A percentile compares a stretch with the other conserved stretches of the same genome.
Conservation (phyloP, 2,329 filamentous ascomycete species). For the Diaporthe nobilis region DNA sequence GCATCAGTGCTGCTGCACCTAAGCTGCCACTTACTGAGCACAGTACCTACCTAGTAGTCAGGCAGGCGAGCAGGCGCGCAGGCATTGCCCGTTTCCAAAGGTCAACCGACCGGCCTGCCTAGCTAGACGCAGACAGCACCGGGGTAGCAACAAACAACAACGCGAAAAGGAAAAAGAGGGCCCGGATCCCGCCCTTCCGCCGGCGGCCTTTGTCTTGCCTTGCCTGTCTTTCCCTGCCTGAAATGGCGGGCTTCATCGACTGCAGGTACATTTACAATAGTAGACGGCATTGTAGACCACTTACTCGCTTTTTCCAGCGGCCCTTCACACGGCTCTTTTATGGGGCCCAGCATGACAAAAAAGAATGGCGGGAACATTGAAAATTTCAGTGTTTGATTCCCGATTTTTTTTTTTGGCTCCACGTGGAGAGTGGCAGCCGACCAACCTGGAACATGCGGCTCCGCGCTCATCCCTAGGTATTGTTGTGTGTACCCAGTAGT, state of each 20-base stretch:
- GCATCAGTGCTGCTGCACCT: neutral
- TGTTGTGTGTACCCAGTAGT: neutral
- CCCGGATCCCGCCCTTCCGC: slow-evolving; percentile 19
- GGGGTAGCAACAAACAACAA: neutral
- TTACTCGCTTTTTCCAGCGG: slow-evolving; percentile 20
- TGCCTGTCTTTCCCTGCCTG: neutral
- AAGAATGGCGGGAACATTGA: neutral
- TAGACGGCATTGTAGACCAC: too few species aligned
- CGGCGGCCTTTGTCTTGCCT: neutral
- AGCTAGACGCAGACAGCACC: neutral
- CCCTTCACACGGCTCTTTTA: slow-evolving; percentile 31
- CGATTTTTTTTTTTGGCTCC: slow-evolving; percentile 9
- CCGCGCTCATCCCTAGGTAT: slow-evolving; percentile 16
- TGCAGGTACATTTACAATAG: neutral
- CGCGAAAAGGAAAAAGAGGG: neutral
- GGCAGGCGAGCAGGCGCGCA: neutral
- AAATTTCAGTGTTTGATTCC: slow-evolving; percentile 13
- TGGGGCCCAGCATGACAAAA: neutral
- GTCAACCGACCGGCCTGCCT: neutral
- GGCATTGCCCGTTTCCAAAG: neutral
- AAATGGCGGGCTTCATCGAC: neutral
- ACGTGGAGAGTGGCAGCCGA: neutral
- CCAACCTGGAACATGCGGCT: slow-evolving; percentile 32
- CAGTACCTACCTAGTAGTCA: neutral
- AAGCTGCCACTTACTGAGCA: neutral